Base-by-base conservation (phyloP, 192 early-diverging fungal genomes). In the Umbelopsis ramanniana region DNA sequence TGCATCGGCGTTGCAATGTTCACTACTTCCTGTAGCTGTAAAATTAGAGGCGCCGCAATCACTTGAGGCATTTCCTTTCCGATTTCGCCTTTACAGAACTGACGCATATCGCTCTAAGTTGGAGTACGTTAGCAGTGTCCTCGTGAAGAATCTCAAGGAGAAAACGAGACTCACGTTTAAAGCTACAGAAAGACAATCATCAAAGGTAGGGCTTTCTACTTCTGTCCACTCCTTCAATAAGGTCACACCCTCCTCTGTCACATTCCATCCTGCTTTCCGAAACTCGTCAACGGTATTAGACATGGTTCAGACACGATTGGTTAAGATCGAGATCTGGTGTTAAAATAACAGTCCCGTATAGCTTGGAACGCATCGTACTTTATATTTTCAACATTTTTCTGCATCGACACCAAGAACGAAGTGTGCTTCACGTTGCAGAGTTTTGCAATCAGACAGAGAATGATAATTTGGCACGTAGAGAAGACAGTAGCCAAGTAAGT, bases 1-100 rank as follows among this genome's bases (percentile, higher is more conserved):
- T 67, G 66, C 19, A 45, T 33, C 4, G 79, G 79, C 17, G 73
- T 48, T 1, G 79, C 66, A 14, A 80, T 26, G 26, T 80, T 80
- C 10, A 46, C 55, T 26, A 76, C 50, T 43, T 70, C 50, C 21
- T 77, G 68, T n/a, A 81, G 57, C 52, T 81, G 79, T 23, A 81
- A 38, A 11, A 80, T 47, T 19, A 70, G 52, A 7, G 63, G 68
- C 33, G 45, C 24, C 0, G 46, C 35, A 8, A 45, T 45, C 11
- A 29, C 22, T 12, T 10, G 23, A 1, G 67, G 46, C 35, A 40
- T 66, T 15, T n/a, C 67, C 46, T 77, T 72, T 0, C 66, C 40
- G 9, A 72, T 69, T 6, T 67, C 71, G 23, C 72, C 68, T 26
- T 21, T 52, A 14, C 43, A 48, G 26, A 77, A 63, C 1, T 72